These are phyloP conservation scores for Malus hybrid DNA, from an alignment of 331 rosid genomes.

Conservation along the genomic window DNA sequence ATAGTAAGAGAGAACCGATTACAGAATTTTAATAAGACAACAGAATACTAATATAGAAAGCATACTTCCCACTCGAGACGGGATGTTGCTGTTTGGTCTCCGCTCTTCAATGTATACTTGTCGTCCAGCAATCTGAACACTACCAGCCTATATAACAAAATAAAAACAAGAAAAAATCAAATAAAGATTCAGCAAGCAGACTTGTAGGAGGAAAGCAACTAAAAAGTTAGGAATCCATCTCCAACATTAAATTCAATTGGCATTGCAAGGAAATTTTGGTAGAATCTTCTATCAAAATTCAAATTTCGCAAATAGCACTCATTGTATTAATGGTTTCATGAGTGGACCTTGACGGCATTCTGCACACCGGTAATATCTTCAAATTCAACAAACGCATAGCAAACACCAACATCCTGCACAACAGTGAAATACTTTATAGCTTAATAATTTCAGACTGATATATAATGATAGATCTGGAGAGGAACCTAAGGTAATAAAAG, in stretches of 20 bases:
- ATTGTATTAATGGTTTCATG: neutral
- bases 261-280: neutral
- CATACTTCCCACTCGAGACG: conserved; percentile 84
- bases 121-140: conserved; percentile 73
- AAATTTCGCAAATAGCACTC: neutral
- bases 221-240: neutral
- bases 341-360: conserved; percentile 77
- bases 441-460: neutral
- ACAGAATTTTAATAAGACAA: neutral
- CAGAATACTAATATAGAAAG: neutral
- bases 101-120: conserved; percentile 94
- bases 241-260: neutral
- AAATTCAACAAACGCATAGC: conserved; percentile 96
- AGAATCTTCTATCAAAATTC: neutral
- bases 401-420: conserved; percentile 91
- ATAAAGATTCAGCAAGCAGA: neutral
- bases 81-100: conserved; percentile 85
- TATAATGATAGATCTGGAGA: neutral
- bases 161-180: neutral
- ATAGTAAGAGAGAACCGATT: neutral
- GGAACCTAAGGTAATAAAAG: neutral
- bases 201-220: neutral
- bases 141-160: conserved; percentile 48
- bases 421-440: conserved; percentile 16
- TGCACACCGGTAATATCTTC: conserved; percentile 82